phyloP scores from a whole-genome alignment of 2,329 filamentous ascomycete species.

The Neofusicoccum ribis region DNA sequence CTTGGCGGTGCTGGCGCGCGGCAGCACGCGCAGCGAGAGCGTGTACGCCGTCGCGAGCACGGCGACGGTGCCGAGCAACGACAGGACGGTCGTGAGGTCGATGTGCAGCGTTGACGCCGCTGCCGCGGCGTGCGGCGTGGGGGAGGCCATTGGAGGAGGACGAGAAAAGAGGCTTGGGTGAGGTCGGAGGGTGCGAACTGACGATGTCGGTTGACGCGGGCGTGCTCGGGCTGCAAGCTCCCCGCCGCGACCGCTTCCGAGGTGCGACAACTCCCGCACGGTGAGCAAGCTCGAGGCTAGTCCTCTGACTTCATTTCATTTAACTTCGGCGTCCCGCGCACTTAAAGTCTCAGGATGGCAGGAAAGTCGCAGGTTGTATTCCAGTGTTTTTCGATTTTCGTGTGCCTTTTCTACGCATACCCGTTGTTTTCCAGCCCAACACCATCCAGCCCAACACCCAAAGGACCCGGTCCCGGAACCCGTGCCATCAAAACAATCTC shows the following conservation, averaged over 20 bases:
- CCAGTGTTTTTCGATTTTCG: conserved; percentile 17
- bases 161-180: conserved; percentile 16
- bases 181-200: conserved; percentile 11
- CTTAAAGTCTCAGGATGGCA: neutral
- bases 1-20: conserved; percentile 54
- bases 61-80: conserved; percentile 54
- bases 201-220: conserved; percentile 18
- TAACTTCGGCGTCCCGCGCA: neutral
- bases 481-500: conserved; percentile 8
- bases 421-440: neutral
- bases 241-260: neutral
- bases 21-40: conserved; percentile 52
- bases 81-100: conserved; percentile 55
- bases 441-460: conserved; percentile 14
- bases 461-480: neutral
- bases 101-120: conserved; percentile 46
- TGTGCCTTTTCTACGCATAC: conserved; percentile 14
- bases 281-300: neutral
- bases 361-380: neutral
- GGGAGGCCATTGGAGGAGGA: conserved; percentile 58
- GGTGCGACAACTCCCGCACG: neutral
- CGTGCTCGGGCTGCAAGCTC: neutral
- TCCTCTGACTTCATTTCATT: neutral
- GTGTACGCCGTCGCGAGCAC: conserved; percentile 56
- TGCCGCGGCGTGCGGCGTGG: conserved; percentile 57